Evolutionary conservation across 257 asterid genomes (phyloP), one percentile per base, ranked within the genome.

Genomic region (Fraxinus excelsior): DNA sequence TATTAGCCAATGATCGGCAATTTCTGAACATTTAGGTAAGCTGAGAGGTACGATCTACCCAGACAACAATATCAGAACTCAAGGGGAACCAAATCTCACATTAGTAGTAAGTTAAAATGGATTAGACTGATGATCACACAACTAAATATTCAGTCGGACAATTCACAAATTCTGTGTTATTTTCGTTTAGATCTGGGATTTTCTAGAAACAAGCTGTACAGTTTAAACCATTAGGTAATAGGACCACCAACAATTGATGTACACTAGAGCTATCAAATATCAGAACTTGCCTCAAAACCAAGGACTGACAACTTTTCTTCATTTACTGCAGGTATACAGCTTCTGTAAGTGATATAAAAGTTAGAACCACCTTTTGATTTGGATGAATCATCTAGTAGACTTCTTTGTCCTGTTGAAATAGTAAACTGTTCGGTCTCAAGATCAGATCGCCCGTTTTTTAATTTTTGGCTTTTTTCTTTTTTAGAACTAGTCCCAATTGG

Each of bases 221-320:
- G 23, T 60, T 25, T 10, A 62, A 23, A 10, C 11, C 18, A 11
- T 2, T 26, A 62, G 7, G 32, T 62, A 11, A 62, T 62, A 19
- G 31, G 66, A 58, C 35, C 28, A 51, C 49, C 14, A 64, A 53
- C 65, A 40, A 37, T 32, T 65, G 51, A 60, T 49, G 14, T 40
- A 29, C 14, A 62, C 2, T 44, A 32, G 75, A 62, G 51, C 44
- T n/a, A 71, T 79, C 60, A 53, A 67, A 21, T 65, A 70, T 35
- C 37, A 68, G 23, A 75, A 82, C 81, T 77, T 83, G 92, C 99
- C 97, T 95, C 98, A 79, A 95, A 95, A 74, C 96, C 97, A 37
- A 93, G 82, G 26, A 95, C 94, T 6, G 99, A 95, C 81, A 93
- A 62, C 82, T 83, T 93, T 76, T 95, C 99, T 86, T 91, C 99